A percentile compares a stretch with the other conserved stretches of the same genome.
phyloP scores from a whole-genome alignment of 805 yeast genomes.

The Diddensiella santjacobensis region DNA sequence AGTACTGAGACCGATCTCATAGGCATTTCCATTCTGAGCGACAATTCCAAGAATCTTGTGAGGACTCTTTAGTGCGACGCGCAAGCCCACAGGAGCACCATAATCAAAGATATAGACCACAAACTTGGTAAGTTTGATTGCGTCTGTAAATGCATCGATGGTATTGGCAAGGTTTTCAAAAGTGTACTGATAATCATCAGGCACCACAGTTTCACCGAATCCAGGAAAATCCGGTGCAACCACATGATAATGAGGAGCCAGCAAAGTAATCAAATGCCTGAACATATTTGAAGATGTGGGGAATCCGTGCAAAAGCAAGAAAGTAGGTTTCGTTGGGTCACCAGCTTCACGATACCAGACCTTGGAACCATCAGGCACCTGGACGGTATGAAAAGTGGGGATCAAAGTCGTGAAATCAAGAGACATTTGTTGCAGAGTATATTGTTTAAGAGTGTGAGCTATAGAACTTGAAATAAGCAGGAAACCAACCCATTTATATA shows the following conservation, averaged over 20 bases:
- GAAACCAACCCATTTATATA: background rate
- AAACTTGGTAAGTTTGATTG: slow-evolving; percentile 30
- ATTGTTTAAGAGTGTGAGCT: too few species aligned
- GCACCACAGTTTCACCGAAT: slow-evolving; percentile 22
- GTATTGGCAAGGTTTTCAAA: slow-evolving; percentile 36
- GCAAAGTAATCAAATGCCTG: slow-evolving; percentile 37
- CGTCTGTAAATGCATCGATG: slow-evolving; percentile 32
- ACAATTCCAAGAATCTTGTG: slow-evolving; percentile 33
- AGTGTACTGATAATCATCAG: slow-evolving; percentile 29
- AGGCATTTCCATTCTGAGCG: slow-evolving; percentile 45
- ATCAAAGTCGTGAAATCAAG: background rate
- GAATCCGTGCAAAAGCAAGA: slow-evolving; percentile 43
- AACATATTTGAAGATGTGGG: slow-evolving; percentile 44
- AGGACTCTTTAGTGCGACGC: slow-evolving; percentile 38
- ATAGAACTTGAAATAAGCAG: too few species aligned
- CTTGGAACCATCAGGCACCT: slow-evolving; percentile 26
- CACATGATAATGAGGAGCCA: slow-evolving; percentile 37
- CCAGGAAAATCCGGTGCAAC: slow-evolving; percentile 46
- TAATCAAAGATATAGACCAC: slow-evolving; percentile 42
- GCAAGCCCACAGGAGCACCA: slow-evolving; percentile 42
- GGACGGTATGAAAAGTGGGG: slow-evolving; percentile 9
- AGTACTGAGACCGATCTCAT: slow-evolving; percentile 39
- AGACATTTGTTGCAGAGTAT: too few species aligned
- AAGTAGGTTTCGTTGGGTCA: slow-evolving; percentile 31
- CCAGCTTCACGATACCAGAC: slow-evolving; percentile 43